phyloP scores from a whole-genome alignment of 495 filamentous ascomycete genomes.

The Pyronema domesticum region DNA sequence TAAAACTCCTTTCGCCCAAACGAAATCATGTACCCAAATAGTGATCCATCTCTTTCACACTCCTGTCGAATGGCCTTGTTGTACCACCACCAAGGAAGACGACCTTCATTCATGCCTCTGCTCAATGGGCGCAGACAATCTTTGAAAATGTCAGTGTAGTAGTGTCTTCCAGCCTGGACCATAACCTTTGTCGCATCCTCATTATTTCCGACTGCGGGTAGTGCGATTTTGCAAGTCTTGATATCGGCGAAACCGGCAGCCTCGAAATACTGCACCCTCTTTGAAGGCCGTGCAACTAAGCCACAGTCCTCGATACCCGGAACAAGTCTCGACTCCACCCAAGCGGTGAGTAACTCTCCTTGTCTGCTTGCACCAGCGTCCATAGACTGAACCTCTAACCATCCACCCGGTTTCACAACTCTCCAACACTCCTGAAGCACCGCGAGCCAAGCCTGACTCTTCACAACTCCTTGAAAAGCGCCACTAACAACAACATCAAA shows the following conservation, averaged over 20 bases:
- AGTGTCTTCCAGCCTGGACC: constrained; percentile 1
- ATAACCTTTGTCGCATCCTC: neutral
- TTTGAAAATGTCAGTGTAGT: neutral
- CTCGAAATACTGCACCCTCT: neutral
- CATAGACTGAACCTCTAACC: neutral
- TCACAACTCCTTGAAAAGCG: neutral
- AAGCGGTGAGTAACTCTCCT: neutral
- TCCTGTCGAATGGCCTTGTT: constrained; percentile 1
- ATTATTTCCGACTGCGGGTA: neutral
- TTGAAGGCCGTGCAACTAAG: neutral
- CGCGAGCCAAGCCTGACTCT: neutral
- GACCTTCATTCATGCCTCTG: neutral
- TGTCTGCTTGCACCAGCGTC: neutral
- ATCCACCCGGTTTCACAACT: neutral
- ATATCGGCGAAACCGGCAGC: neutral
- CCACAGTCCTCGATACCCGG: neutral
- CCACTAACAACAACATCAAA: neutral
- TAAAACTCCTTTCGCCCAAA: constrained; percentile 2
- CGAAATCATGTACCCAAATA: constrained; percentile 4
- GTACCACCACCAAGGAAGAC: neutral
- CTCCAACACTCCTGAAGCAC: neutral
- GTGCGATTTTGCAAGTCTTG: neutral
- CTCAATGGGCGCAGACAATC: neutral
- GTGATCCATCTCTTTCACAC: neutral
- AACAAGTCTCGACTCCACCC: neutral